Base-by-base conservation (phyloP, 108 stramenopile species). In the Seminavis robusta region DNA sequence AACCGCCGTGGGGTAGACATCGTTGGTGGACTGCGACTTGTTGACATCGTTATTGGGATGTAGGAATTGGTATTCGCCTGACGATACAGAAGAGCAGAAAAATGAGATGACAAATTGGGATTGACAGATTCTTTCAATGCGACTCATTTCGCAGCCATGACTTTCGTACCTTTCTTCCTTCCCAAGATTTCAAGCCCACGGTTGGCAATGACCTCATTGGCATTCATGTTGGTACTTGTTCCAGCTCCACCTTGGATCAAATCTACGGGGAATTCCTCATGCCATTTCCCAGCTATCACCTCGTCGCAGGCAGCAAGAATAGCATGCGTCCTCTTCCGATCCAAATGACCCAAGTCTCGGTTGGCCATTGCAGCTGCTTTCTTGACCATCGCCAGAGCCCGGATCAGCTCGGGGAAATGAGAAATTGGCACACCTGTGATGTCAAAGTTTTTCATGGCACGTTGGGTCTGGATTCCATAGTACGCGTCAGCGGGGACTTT, bases 391-490 rank as follows among this genome's bases (percentile, higher is more conserved):
- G 67, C 80, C 28, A 81, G 62, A 9, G 67, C 63, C 33, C 77
- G 74, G 38, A 81, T 60, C 29, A 86, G 47, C 33, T 81, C 61
- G 11, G 66, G 37, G 21, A 82, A 82, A 16, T 59, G 57, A 11
- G 57, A 45, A 81, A 86, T 86, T 61, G 65, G 76, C 8, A 49
- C 53, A 17, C 55, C 62, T 13, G 79, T 82, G 29, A 86, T 86
- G 41, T 65, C 65, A 70, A 86, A 86, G 62, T 86, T 80, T 33
- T 38, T 27, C 36, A 79, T 74, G 29, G 80, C 78, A 1, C 84
- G 73, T 74, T 77, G 77, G 9, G 84, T 86, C 73, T 86, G 84
- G 4, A 82, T 82, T 15, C 84, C 84, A 73, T 80, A 86, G 42
- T 78, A 78, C 26, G 54, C 65, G 47, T 74, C 69, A 8, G 38